These are phyloP conservation scores for Corylus americana DNA, from an alignment of 306 rosid species.

Conservation along the genomic window DNA sequence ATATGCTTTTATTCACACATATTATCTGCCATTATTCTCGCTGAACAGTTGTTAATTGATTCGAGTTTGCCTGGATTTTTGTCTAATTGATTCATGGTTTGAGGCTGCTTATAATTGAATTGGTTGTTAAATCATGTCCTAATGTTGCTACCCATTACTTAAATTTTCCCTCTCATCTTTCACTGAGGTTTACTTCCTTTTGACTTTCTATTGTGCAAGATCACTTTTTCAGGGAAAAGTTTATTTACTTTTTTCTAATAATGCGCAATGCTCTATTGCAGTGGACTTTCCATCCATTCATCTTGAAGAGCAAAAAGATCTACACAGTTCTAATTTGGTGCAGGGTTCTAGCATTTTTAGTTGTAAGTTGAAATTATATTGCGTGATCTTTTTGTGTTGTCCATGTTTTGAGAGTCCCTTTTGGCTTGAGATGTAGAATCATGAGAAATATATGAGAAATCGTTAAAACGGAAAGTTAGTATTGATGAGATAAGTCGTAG, in stretches of 20 bases:
- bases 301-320: slow-evolving; percentile 87
- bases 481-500: not conserved
- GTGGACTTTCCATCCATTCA: slow-evolving; percentile 98
- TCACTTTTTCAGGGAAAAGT: not conserved
- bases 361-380: slow-evolving; percentile 58
- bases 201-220: not conserved
- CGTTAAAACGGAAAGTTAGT: not conserved
- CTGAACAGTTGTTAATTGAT: not conserved
- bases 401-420: not conserved
- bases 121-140: not conserved
- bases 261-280: slow-evolving; percentile 49
- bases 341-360: slow-evolving; percentile 93
- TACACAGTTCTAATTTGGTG: slow-evolving; percentile 95
- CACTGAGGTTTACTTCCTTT: not conserved
- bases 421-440: not conserved
- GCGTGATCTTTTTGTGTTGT: not conserved
- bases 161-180: not conserved
- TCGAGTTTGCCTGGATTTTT: not conserved
- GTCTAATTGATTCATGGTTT: slow-evolving; percentile 4
- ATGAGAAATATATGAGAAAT: not conserved
- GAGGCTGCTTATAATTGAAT: not conserved
- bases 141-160: not conserved
- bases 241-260: not conserved
- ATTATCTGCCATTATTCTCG: too few relatives aligned
- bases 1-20: not conserved